Evolutionary conservation across 2,329 filamentous ascomycete genomes (phyloP), one percentile per base, ranked within the genome.

Genomic region (Neoarthrinium moseri): DNA sequence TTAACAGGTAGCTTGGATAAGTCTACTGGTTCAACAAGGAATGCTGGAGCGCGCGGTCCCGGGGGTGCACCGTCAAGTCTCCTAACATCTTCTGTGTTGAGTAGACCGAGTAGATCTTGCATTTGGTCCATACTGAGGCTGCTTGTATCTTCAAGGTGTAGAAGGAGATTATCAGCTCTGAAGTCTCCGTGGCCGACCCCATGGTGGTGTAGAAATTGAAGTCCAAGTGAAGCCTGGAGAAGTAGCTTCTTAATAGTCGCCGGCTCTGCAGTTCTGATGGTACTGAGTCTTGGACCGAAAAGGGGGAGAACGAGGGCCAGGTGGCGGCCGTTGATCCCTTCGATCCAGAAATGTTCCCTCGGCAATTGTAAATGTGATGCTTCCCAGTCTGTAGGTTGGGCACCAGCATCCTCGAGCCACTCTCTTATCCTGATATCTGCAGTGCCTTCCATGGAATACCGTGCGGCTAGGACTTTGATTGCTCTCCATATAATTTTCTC

Each of bases 171-270:
- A 30, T 21, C 11, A 13, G 22, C 26, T n/a, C 30, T 10, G 37
- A 47, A 47, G 37, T 47, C 45, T 15, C 45, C 45, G 37, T 47
- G 45, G 38, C 45, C 41, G n/a, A 47, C 24, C 17, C 45, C 38
- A 22, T 35, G 21, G 6, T 12, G 6, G 17, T 42, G 37, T 1
- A 48, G 23, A 18, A 33, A 48, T n/a, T 11, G 18, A 11, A 48
- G 6, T 4, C 36, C 35, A 11, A 15, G 8, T 4, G 20, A 37
- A 11, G 21, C 30, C 15, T 47, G 45, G 6, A 23, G 12, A 22
- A 27, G 24, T 20, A 43, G 6, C 2, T 23, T 4, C 24, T 22
- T 35, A 17, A 47, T 21, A 17, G 27, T 35, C 1, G 13, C 13
- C 7, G 2, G 13, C 10, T 34, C 39, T 15, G 29, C 29, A 4